Base-by-base conservation (phyloP, 352 stramenopile species). In the Aphanomyces astaci region DNA sequence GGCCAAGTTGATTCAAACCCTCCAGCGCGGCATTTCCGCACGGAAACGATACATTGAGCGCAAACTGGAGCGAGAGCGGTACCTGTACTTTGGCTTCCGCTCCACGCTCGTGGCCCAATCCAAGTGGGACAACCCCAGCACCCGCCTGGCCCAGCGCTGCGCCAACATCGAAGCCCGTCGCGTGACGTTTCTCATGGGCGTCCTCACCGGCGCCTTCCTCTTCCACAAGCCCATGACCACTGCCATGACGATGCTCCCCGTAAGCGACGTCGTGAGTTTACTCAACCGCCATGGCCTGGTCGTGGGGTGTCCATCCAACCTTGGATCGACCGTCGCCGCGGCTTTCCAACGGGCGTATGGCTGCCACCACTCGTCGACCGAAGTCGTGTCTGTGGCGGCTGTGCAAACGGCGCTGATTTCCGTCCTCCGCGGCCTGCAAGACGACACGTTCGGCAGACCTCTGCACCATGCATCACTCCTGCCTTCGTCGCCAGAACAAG, bases 131-230 rank as follows among this genome's bases (percentile, higher is more conserved):
- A 75, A 89, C 51, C 79, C 81, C 3, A 71, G 68, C 31, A 56
- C 73, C 15, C 77, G 75, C 52, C 72, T 77, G 19, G 70, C 49
- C 27, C 73, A 78, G 32, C 63, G 86, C 0, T 73, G 76, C 0
- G 70, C 51, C 1, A 73, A 84, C 39, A 75, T 71, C 15, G 82
- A 87, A 66, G 63, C 69, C n/a, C 63, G 73, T 4, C 75, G 78
- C n/a, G 75, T 88, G 24, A 70, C 59, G 1, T 88, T 88, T 33
- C 78, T 92, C 49, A 84, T 92, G 78, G 78, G 89, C 55, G 74
- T 90, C 15, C 57, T 91, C 0, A 73, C 83, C 64, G 83, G 81
- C 22, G 51, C 51, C 22, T 59, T 59, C 51, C 51, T 59, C 22
- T 59, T 59, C 51, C 22, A 59, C 51, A 59, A 59, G 33, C 51